Base-by-base conservation (phyloP, 805 yeast species). In the Candida germanica region DNA sequence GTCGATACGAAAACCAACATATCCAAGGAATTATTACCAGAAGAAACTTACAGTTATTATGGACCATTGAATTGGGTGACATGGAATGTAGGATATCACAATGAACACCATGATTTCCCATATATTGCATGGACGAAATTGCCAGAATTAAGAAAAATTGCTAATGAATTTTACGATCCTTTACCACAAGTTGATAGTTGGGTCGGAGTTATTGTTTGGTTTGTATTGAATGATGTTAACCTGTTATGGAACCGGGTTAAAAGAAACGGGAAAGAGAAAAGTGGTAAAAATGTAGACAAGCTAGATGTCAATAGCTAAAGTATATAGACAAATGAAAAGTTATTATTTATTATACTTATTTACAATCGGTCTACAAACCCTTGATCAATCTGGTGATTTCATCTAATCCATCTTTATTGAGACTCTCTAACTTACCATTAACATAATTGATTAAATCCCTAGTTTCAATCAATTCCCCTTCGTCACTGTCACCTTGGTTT, bases 91-190 rank as follows among this genome's bases (percentile, higher is more conserved):
- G 97, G 97, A 2, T 79, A 86, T 55, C 97, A 88, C 59, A 87
- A 85, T 51, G 97, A 88, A 59, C 97, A 88, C 59, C 97, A 88
- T 55, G 97, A 88, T 62, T 88, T 88, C 70, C 97, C 97, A 1
- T 88, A 80, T 56, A 74, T 88, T 49, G 91, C 96, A 1, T 88
- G 97, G 97, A 75, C 93, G 0, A 76, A 79, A 43, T 64, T 88
- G 32, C 85, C 84, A 23, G 62, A 72, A 35, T 63, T 88, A 26
- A 71, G 81, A 37, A 54, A 60, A 31, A 74, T 85, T 21, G 96
- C 96, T 3, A 55, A 70, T 15, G 97, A 88, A 50, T 88, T 84
- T 53, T 88, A 88, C 56, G 83, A 75, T 28, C 85, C 86, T 3
- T 69, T 88, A 39, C 96, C 96, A 1, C 66, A 59, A 41, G 88